Evolutionary conservation across 2,329 filamentous ascomycete genomes (phyloP), one percentile per base, ranked within the genome.

Genomic region (Thyridium curvatum): DNA sequence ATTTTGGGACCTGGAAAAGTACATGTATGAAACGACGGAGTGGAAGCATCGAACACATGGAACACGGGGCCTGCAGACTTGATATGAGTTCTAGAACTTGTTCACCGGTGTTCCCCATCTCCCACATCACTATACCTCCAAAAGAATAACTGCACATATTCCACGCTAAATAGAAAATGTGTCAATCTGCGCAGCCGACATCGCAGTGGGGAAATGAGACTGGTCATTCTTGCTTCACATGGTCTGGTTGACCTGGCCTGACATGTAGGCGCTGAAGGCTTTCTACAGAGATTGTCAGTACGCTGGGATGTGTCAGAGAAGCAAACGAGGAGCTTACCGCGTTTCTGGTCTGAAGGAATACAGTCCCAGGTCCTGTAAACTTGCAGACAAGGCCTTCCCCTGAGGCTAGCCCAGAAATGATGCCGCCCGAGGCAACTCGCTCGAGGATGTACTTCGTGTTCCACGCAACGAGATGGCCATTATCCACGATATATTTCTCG

Each of bases 381-480:
- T 89, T 94, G 69, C 93, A 98, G 4, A 95, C 90, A 29, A 97
- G 67, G 0, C 93, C 93, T 63, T 98, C 93, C 0, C 76, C 84
- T 0, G 87, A 82, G 18, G 82, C 79, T 16, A 95, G 61, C 9
- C 83, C 82, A n/a, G 86, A 91, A n/a, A 98, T 84, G 46, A 98
- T 81, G 30, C 93, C 93, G 3, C 93, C 93, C 3, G 86, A 93
- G 0, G 91, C 82, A 4, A 94, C 84, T 13, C 93, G 82, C 65
- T 96, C 89, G 46, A 98, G 79, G 4, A 86, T 74, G 54, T 97
- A 98, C 55, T 94, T 88, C 55, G 86, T 90, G 58, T 96, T 96
- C 93, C 93, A 98, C 0, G 93, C 91, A 1, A 97, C 89, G 1
- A 97, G 72, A 51, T 97, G 89, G 3, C 88, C 88, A 52, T 95